phyloP scores from a whole-genome alignment of 805 yeast genomes.

The Sugiyamaella valdiviana region DNA sequence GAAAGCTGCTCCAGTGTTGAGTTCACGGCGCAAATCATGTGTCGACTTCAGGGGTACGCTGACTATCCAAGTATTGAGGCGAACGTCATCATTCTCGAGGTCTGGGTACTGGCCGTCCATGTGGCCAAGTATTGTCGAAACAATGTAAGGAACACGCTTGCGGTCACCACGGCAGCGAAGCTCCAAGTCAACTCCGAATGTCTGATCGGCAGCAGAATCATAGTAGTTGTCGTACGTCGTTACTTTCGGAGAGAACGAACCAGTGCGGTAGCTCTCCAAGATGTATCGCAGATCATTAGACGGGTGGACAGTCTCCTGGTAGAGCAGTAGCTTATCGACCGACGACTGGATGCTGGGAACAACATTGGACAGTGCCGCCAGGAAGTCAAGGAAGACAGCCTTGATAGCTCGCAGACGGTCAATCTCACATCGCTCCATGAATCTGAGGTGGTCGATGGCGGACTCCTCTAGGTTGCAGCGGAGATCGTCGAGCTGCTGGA shows the following conservation, averaged over 20 bases:
- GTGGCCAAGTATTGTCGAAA: conserved; percentile 55
- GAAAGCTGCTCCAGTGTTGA: conserved; percentile 35
- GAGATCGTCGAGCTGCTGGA: conserved; percentile 53
- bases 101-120: conserved; percentile 65
- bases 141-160: conserved; percentile 62
- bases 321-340: conserved; percentile 54
- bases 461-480: conserved; percentile 70
- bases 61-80: conserved; percentile 62
- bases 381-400: conserved; percentile 66
- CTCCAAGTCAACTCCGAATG: conserved; percentile 74
- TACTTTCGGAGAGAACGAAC: conserved; percentile 67
- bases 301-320: conserved; percentile 70
- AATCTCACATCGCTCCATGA: conserved; percentile 76
- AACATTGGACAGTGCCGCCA: conserved; percentile 58
- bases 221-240: conserved; percentile 74
- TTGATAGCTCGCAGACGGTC: conserved; percentile 73
- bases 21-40: conserved; percentile 52
- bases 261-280: conserved; percentile 64
- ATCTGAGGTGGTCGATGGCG: conserved; percentile 62
- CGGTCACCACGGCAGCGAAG: conserved; percentile 65
- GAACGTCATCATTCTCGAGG: conserved; percentile 57
- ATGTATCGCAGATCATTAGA: conserved; percentile 58
- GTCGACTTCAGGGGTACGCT: conserved; percentile 56
- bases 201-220: conserved; percentile 58
- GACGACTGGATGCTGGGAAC: conserved; percentile 51